Evolutionary conservation across 2,329 filamentous ascomycete species (phyloP), one percentile per base, ranked within the genome.

Genomic region (Aureobasidium sp.): DNA sequence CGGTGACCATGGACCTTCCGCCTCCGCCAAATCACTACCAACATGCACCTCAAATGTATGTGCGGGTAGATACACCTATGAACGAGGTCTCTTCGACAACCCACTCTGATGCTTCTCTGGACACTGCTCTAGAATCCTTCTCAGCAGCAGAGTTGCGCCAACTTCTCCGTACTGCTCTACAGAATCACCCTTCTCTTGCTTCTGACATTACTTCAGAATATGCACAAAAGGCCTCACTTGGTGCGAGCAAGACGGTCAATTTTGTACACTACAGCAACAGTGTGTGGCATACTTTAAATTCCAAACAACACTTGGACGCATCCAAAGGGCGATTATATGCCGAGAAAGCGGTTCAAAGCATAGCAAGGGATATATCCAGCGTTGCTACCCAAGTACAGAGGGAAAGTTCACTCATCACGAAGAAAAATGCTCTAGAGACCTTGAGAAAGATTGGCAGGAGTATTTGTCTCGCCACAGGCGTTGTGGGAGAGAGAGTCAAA

Each of bases 191-290:
- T 32, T 41, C 44, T 10, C n/a, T 60, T 12, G 44, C n/a, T 12
- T 32, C 32, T 3, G 46, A 60, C 9, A 51, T 60, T 15, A 41
- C 57, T 12, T 26, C 15, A 12, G 36, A 20, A 34, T 6, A 50
- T 26, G 46, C 26, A 41, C 44, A 32, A 9, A 29, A 34, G 42
- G 9, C 17, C 5, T 34, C 44, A 6, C 12, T 42, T 10, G n/a
- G 13, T 20, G 27, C 17, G 20, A 51, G 27, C 39, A 55, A 55
- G 10, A 17, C 55, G 1, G 23, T 34, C 8, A 51, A 51, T 13
- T 60, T 60, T 10, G 34, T 51, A 13, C 44, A 39, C 27, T 60
- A 60, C 57, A 60, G 57, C 57, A 60, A 60, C 26, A 26, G 13
- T 26, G 57, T 60, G 2, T 60, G 57, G 44, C 57, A 60, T 12